Conservation (phyloP, 805 yeast genomes). For the Wickerhamomyces sydowiorum region DNA sequence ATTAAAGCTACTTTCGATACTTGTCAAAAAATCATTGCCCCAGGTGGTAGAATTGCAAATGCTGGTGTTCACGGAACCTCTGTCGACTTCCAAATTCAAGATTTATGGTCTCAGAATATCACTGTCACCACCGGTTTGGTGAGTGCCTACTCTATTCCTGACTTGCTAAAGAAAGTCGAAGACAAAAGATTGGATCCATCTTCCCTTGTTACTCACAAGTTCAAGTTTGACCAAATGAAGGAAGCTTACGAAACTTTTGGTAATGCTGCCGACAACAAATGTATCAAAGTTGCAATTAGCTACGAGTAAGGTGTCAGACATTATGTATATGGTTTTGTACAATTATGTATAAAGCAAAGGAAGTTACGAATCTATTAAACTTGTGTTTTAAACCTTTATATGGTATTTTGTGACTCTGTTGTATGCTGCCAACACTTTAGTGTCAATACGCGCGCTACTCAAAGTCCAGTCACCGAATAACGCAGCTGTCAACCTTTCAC, state of each 20-base stretch:
- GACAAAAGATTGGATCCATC: constrained; percentile 34
- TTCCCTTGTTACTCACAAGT: constrained; percentile 54
- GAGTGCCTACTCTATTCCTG: constrained; percentile 37
- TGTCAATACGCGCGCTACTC: no score
- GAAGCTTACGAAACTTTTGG: constrained; percentile 56
- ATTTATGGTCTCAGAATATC: constrained; percentile 40
- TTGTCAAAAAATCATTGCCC: constrained; percentile 47
- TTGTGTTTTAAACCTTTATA: no score
- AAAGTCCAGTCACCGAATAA: no score
- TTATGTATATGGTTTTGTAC: no score
- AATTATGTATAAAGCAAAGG: no score
- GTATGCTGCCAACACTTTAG: no score
- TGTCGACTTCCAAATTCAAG: constrained; percentile 36
- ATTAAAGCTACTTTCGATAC: constrained; percentile 54
- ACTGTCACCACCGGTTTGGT: constrained; percentile 44
- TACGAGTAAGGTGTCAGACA: no score
- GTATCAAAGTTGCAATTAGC: constrained; percentile 56
- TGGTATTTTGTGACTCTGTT: no score
- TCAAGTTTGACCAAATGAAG: constrained; percentile 47
- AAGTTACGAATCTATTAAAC: no score
- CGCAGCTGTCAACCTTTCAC: no score
- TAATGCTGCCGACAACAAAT: constrained; percentile 47
- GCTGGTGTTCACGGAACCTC: constrained; percentile 49
- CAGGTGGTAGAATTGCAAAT: constrained; percentile 62
- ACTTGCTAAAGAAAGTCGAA: constrained; percentile 30